These are phyloP conservation scores for Colletotrichum sojae DNA, from an alignment of 2,329 filamentous ascomycete genomes.

Conservation along the genomic window DNA sequence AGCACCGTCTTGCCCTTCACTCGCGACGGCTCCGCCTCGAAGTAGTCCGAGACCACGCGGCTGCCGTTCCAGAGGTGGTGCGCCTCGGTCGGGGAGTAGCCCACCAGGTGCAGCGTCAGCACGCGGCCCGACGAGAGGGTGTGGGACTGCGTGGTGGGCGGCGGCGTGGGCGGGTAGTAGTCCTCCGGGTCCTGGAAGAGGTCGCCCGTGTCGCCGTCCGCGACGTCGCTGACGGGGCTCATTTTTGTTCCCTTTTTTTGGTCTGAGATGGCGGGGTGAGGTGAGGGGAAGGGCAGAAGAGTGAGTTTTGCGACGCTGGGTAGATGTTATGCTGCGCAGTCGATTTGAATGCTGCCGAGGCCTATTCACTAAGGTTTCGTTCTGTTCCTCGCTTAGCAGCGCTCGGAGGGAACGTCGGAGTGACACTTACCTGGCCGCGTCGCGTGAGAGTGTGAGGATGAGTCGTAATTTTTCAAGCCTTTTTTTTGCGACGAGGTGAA, in stretches of 20 bases:
- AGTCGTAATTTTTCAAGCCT: slow-evolving; percentile 25
- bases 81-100: slow-evolving; percentile 90
- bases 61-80: slow-evolving; percentile 94
- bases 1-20: slow-evolving; percentile 81
- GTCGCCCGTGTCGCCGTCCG: slow-evolving; percentile 56
- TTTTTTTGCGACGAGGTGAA: slow-evolving; percentile 23
- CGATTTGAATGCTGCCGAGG: not conserved
- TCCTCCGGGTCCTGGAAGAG: slow-evolving; percentile 87
- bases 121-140: slow-evolving; percentile 75
- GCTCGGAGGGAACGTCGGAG: not conserved
- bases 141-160: slow-evolving; percentile 81
- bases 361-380: not conserved
- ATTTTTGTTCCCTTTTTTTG: slow-evolving; percentile 1
- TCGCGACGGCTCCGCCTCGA: slow-evolving; percentile 77
- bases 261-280: not conserved
- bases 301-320: not conserved
- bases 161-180: slow-evolving; percentile 84
- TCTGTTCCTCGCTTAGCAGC: not conserved
- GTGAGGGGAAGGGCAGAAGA: not conserved
- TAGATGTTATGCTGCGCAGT: not conserved
- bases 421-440: not conserved
- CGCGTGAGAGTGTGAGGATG: slow-evolving; percentile 5
- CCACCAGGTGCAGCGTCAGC: slow-evolving; percentile 83
- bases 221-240: slow-evolving; percentile 36
- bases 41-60: slow-evolving; percentile 81